Evolutionary conservation across 2,329 filamentous ascomycete species (phyloP), one percentile per base, ranked within the genome.

Genomic region (Neofusicoccum kwambonambiense): DNA sequence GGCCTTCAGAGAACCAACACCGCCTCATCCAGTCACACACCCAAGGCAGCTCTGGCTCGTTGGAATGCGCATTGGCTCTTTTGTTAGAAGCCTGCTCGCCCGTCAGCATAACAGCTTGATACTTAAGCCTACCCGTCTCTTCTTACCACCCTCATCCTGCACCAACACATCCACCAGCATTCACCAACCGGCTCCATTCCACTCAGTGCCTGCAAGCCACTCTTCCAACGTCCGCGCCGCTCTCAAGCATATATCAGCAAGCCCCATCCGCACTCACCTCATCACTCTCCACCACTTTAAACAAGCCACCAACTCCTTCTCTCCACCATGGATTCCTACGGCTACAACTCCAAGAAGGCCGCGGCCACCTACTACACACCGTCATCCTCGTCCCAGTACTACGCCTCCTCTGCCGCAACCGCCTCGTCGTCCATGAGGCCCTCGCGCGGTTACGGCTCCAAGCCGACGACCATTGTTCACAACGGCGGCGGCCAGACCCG

Each of bases 231-330:
- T 44, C 39, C 58, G 34, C 47, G 39, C 58, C 52, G 39, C 39
- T 41, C 39, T 47, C n/a, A 4, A 60, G 42, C 61, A 45, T 54
- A 51, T 27, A 22, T 45, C 61, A 54, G 22, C 39, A 31, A 22
- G 47, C 61, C 61, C 27, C 39, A 39, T n/a, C 61, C 61, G 61
- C 61, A 54, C 49, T 49, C 61, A 63, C 61, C 47, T 63, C 61
- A 63, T 63, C 61, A 54, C 61, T 54, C 41, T 63, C 39, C 27
- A 47, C 39, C 11, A 44, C 61, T 17, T 54, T 54, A 54, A 54
- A 39, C 62, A 49, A 39, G 51, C 50, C 50, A 27, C 34, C 62
- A 37, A 50, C 62, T 19, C 13, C 31, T 45, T 27, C 3, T 42
- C 51, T 37, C 35, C 42, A 63, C 13, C 34, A 63, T 63, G 50